phyloP scores from a whole-genome alignment of 2,329 filamentous ascomycete genomes.

The Fusarium tricinctum region DNA sequence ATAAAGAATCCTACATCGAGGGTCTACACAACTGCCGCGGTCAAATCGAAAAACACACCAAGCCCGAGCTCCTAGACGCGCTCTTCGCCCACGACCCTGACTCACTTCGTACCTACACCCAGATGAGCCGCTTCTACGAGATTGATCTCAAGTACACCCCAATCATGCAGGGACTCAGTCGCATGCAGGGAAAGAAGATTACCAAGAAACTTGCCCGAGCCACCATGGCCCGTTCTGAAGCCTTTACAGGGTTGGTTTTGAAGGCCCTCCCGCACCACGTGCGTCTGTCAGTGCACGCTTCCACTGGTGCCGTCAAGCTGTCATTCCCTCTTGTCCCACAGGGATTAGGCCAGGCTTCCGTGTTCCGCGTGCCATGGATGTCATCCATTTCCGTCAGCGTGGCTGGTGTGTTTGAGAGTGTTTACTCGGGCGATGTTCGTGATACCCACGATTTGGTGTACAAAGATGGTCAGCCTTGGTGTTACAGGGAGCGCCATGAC shows the following conservation, averaged over 20 bases:
- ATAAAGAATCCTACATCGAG: conserved; percentile 13
- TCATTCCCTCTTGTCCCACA: conserved; percentile 13
- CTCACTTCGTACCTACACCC: conserved; percentile 19
- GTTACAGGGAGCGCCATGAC: conserved; percentile 7
- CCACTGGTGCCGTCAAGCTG: conserved; percentile 12
- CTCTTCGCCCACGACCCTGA: conserved; percentile 10
- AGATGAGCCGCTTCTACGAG: conserved; percentile 17
- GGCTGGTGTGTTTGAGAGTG: conserved; percentile 13
- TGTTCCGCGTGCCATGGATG: conserved; percentile 17
- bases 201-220: conserved; percentile 17
- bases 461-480: conserved; percentile 17
- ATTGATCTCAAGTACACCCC: conserved; percentile 17
- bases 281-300: conserved; percentile 13
- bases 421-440: conserved; percentile 12
- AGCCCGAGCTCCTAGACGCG: conserved; percentile 1
- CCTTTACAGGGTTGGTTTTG: conserved; percentile 10
- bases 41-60: conserved; percentile 12
- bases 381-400: conserved; percentile 18
- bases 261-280: conserved; percentile 11
- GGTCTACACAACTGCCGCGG: conserved; percentile 14
- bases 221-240: conserved; percentile 14
- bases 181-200: conserved; percentile 18
- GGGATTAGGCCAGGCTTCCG: conserved; percentile 3
- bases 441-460: conserved; percentile 13
- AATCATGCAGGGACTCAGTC: conserved; percentile 10